phyloP scores from a whole-genome alignment of 2,329 filamentous ascomycete species.

The Apiospora phragmitis region DNA sequence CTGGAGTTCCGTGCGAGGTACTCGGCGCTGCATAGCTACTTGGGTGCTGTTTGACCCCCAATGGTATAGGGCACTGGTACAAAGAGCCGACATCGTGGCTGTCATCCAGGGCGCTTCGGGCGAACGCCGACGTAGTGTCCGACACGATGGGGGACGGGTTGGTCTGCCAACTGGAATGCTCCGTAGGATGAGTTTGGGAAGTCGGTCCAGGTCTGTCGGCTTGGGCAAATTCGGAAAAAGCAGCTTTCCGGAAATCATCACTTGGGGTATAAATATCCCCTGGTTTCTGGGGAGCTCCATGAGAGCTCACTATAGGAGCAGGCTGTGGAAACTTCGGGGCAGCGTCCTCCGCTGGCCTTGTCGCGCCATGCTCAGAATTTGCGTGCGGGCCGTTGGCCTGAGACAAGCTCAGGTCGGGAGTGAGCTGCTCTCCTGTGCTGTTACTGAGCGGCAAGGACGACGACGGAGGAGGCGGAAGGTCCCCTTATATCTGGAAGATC shows the following conservation, averaged over 20 bases:
- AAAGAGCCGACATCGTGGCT: background rate
- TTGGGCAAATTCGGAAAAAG: constrained; percentile 17
- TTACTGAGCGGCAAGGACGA: background rate
- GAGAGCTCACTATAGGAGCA: constrained; percentile 26
- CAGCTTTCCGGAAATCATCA: constrained; percentile 30
- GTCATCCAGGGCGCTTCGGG: background rate
- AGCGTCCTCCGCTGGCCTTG: background rate
- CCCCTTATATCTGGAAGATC: constrained; percentile 26
- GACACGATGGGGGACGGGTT: background rate
- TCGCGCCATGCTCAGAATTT: background rate
- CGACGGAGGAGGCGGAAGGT: constrained; percentile 1
- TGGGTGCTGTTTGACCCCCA: background rate
- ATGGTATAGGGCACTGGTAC: constrained; percentile 7
- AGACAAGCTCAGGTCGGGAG: background rate
- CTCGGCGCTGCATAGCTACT: background rate
- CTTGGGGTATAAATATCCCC: constrained; percentile 34
- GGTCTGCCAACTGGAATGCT: constrained; percentile 3
- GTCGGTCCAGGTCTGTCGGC: background rate
- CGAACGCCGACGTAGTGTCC: background rate
- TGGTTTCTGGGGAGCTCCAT: constrained; percentile 34
- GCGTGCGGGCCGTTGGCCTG: background rate
- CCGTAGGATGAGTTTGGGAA: constrained; percentile 17
- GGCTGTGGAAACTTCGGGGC: constrained; percentile 12
- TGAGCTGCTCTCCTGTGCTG: background rate
- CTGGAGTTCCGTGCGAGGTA: background rate